Evolutionary conservation across 768 basidiomycete species (phyloP).

Genomic region (Boletus rex-veris): DNA sequence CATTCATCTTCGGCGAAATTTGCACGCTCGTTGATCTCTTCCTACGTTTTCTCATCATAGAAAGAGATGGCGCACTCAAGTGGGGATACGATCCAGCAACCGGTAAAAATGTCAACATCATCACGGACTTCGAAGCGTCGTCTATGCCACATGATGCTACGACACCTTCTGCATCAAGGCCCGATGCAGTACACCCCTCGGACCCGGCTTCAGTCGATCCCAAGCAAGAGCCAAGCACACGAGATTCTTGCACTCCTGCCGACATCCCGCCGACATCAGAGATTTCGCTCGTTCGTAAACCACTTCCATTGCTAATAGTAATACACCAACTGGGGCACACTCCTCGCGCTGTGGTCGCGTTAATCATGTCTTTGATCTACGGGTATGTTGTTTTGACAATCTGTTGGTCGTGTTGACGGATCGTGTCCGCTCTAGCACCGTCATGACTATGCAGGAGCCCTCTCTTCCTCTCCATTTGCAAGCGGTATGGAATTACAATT

Average conservation of each 20-base stretch:
- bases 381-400: conserved; percentile 41
- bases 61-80: conserved; percentile 46
- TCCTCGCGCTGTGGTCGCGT: conserved; percentile 45
- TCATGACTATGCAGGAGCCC: conserved; percentile 52
- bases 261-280: conserved; percentile 2
- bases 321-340: conserved; percentile 42
- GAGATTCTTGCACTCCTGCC: not conserved
- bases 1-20: conserved; percentile 52
- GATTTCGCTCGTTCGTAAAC: conserved; percentile 14
- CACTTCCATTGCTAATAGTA: conserved; percentile 41
- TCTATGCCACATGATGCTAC: not conserved
- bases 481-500: conserved; percentile 43
- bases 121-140: conserved; percentile 6
- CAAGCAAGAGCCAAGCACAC: not conserved
- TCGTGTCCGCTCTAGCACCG: conserved; percentile 34
- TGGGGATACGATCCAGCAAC: conserved; percentile 46
- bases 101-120: conserved; percentile 4
- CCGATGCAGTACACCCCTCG: not conserved
- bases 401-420: not conserved
- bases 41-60: conserved; percentile 54
- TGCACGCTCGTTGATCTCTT: conserved; percentile 48
- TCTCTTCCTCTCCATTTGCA: conserved; percentile 55
- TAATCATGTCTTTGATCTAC: conserved; percentile 46
- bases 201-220: not conserved
- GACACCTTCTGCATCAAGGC: not conserved